These are phyloP conservation scores for Termitomyces sp. DNA, from an alignment of 768 basidiomycete species.

Conservation along the genomic window DNA sequence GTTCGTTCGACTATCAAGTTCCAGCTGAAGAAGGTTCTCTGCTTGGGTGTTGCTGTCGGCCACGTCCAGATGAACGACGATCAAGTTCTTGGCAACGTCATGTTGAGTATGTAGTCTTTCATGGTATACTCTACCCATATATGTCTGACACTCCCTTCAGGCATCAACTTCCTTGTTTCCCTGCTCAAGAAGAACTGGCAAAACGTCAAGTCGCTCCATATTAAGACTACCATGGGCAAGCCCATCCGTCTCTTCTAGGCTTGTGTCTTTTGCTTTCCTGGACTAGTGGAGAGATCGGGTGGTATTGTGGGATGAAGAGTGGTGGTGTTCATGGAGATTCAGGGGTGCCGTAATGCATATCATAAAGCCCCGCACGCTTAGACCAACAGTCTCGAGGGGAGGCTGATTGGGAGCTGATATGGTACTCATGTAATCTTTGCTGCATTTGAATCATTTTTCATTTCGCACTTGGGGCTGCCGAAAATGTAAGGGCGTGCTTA, in stretches of 20 bases:
- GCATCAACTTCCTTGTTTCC: slow-evolving; percentile 99
- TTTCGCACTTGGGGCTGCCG: background rate
- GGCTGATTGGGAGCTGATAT: slow-evolving; percentile 90
- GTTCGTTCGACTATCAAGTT: slow-evolving; percentile 99
- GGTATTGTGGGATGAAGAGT: slow-evolving; percentile 10
- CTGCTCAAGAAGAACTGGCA: slow-evolving; percentile 99
- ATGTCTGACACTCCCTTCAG: slow-evolving; percentile 30
- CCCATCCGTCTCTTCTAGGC: slow-evolving; percentile 87
- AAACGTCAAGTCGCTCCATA: slow-evolving; percentile 97
- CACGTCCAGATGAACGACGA: slow-evolving; percentile 95
- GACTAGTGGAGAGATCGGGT: slow-evolving; percentile 5
- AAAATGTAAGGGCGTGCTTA: background rate
- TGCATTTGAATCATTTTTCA: background rate
- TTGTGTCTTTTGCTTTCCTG: slow-evolving; percentile 1
- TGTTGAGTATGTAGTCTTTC: slow-evolving; percentile 66
- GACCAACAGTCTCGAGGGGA: slow-evolving; percentile 79
- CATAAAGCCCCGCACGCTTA: slow-evolving; percentile 98
- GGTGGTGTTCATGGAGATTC: slow-evolving; percentile 16
- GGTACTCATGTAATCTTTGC: slow-evolving; percentile 21
- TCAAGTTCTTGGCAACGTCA: slow-evolving; percentile 94
- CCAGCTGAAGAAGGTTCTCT: slow-evolving; percentile 99
- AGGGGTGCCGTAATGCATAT: slow-evolving; percentile 67
- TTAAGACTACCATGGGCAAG: slow-evolving; percentile 99
- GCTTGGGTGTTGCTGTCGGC: slow-evolving; percentile 97
- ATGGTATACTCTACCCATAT: background rate